These are phyloP conservation scores for Polymyxa betae DNA, from an alignment of 208 protist genomes.

Conservation along the genomic window DNA sequence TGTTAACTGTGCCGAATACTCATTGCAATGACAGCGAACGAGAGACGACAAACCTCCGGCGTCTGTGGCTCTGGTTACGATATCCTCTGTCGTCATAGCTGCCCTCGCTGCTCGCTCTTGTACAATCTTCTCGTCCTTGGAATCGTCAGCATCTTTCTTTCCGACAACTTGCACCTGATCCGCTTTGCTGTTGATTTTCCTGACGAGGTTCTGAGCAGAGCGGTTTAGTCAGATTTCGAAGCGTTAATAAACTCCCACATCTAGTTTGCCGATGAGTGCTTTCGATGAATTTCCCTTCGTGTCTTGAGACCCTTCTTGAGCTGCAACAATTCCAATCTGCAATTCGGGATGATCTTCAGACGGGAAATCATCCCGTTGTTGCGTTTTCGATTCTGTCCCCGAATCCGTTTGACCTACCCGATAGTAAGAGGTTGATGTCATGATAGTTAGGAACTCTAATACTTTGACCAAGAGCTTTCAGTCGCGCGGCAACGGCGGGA, in stretches of 20 bases:
- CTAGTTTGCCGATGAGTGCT: background rate
- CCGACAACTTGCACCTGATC: background rate
- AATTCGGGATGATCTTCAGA: conserved; percentile 12
- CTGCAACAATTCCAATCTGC: conserved; percentile 3
- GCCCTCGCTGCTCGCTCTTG: background rate
- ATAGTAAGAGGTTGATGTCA: no score
- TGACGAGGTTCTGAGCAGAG: background rate
- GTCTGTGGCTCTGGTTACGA: background rate
- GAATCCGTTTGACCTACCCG: no score
- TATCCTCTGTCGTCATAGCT: conserved; percentile 17
- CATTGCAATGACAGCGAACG: background rate
- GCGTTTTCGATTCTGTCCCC: no score
- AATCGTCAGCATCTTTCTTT: background rate
- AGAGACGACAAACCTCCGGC: background rate
- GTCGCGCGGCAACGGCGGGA: background rate
- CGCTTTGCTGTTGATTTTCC: background rate
- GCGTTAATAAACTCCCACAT: background rate
- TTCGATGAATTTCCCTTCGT: background rate
- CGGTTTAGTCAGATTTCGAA: conserved; percentile 10
- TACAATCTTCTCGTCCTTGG: background rate
- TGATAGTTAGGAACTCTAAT: no score
- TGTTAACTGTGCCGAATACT: background rate
- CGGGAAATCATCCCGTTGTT: no score
- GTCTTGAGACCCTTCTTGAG: background rate
- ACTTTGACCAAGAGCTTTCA: background rate